Conservation (phyloP, 2,329 filamentous ascomycete species). For the Coniochaeta sp. region DNA sequence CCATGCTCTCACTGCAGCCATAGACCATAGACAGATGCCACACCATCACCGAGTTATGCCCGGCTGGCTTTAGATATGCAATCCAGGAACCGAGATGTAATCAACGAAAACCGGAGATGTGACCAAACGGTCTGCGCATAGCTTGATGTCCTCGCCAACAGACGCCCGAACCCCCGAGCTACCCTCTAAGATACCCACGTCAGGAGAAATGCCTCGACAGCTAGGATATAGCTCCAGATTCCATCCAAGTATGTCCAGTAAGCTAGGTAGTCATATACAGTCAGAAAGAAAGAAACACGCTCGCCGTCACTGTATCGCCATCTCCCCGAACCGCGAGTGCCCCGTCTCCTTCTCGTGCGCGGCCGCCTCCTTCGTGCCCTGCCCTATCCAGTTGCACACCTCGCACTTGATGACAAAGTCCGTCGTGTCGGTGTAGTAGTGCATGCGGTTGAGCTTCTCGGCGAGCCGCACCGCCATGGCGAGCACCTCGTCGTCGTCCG, state of each 20-base stretch:
- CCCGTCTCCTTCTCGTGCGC: slow-evolving; percentile 54
- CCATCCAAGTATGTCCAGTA: too few species aligned
- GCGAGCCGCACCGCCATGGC: slow-evolving; percentile 60
- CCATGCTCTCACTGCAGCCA: too few species aligned
- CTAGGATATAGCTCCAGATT: background rate
- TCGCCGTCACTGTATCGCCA: slow-evolving; percentile 16
- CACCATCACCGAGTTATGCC: too few species aligned
- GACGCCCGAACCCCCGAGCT: too few species aligned
- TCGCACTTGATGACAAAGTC: slow-evolving; percentile 76
- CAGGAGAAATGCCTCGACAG: background rate
- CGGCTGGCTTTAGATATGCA: too few species aligned
- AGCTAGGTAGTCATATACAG: background rate
- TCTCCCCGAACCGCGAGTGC: slow-evolving; percentile 38
- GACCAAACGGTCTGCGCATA: too few species aligned
- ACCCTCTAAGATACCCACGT: too few species aligned
- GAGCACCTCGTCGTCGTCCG: slow-evolving; percentile 58
- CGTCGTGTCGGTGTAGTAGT: slow-evolving; percentile 87
- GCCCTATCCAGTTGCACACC: slow-evolving; percentile 59
- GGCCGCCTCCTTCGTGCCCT: slow-evolving; percentile 53
- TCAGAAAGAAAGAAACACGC: too few species aligned
- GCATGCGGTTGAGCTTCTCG: slow-evolving; percentile 54
- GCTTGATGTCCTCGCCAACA: too few species aligned
- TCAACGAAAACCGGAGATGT: too few species aligned
- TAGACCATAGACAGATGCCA: too few species aligned
- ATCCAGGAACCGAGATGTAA: too few species aligned